Percentiles rank a stretch among this genome's conserved stretches.
phyloP scores from a whole-genome alignment of 495 filamentous ascomycete genomes.

The Neurospora discreta region DNA sequence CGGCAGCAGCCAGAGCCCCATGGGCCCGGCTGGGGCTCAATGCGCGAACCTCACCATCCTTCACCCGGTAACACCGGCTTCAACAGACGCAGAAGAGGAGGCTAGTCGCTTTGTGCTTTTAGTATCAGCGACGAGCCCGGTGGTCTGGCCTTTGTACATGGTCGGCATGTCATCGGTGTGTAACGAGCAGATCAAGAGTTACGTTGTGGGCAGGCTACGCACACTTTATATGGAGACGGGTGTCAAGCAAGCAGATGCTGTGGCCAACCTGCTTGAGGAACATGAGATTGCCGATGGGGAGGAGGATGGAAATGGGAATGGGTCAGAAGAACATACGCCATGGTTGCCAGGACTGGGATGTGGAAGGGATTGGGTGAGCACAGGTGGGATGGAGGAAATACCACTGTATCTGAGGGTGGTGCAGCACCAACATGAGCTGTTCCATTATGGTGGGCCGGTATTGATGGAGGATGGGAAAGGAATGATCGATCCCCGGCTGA shows the following conservation, averaged over 20 bases:
- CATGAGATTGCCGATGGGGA: constrained; percentile 6
- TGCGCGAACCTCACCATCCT: constrained; percentile 20
- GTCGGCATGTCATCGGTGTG: constrained; percentile 27
- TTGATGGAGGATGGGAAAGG: background rate
- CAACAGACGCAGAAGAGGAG: constrained; percentile 14
- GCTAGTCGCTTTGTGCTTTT: constrained; percentile 24
- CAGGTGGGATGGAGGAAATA: background rate
- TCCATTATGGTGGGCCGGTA: background rate
- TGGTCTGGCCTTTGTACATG: constrained; percentile 29
- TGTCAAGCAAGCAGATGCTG: constrained; percentile 22
- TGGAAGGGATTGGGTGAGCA: background rate
- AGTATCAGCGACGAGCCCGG: constrained; percentile 23
- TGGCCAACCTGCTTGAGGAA: constrained; percentile 22
- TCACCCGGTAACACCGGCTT: constrained; percentile 8
- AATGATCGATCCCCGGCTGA: background rate
- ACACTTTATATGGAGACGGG: constrained; percentile 25
- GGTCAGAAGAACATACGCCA: background rate
- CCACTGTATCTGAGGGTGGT: background rate
- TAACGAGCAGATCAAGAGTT: constrained; percentile 15
- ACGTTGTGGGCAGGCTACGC: constrained; percentile 19
- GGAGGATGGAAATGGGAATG: constrained; percentile 1
- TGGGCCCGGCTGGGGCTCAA: background rate
- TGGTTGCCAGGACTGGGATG: background rate
- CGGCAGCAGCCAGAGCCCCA: constrained; percentile 6
- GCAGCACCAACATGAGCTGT: background rate